Evolutionary conservation across 179 eudicot genomes (phyloP).

Genomic region (Silene vulgaris): DNA sequence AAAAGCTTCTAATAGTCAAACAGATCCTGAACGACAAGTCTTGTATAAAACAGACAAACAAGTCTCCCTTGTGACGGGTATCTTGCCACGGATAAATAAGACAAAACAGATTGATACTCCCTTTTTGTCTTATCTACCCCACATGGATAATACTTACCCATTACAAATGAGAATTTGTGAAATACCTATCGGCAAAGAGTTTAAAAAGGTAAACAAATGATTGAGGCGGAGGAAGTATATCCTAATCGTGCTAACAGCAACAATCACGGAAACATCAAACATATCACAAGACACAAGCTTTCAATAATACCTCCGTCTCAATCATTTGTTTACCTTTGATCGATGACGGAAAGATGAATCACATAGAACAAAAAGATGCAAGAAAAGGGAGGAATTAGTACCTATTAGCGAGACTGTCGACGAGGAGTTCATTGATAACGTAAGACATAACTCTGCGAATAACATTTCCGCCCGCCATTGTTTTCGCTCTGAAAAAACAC

Average conservation of each 20-base stretch:
- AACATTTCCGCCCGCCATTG: constrained; percentile 61
- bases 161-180: too few relatives aligned
- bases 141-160: too few relatives aligned
- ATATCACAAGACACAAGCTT: too few relatives aligned
- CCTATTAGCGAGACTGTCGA: constrained; percentile 70
- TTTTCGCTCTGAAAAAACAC: background rate
- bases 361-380: background rate
- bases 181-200: background rate
- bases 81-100: too few relatives aligned
- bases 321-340: too few relatives aligned
- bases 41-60: background rate
- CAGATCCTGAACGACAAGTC: constrained; percentile 2
- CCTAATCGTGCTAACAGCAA: too few relatives aligned
- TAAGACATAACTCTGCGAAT: constrained; percentile 56
- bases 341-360: background rate
- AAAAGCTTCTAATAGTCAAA: constrained; percentile 1
- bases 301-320: too few relatives aligned
- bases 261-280: too few relatives aligned
- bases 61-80: too few relatives aligned
- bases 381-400: constrained; percentile 16
- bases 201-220: background rate
- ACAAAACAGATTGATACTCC: too few relatives aligned
- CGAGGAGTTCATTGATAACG: constrained; percentile 63
- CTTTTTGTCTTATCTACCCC: too few relatives aligned
- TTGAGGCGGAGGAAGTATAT: background rate